Conservation (phyloP, 345 rosid species). For the Eucalyptus cloeziana region DNA sequence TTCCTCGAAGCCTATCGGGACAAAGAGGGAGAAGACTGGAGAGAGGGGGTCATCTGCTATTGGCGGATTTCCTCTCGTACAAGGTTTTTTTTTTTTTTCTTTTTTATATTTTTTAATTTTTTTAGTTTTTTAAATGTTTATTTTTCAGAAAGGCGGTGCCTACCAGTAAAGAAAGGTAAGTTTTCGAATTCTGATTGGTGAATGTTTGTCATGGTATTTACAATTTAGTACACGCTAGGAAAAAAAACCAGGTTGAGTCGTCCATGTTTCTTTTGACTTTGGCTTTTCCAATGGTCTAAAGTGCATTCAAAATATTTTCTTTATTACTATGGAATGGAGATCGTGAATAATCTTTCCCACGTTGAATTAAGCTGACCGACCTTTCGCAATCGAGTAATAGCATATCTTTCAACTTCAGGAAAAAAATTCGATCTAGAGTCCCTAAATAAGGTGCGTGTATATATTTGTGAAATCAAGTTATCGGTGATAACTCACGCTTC, state of each 20-base stretch:
- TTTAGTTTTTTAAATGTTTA: not conserved
- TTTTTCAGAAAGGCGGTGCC: not conserved
- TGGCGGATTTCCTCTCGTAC: not conserved
- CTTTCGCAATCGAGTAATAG: not conserved
- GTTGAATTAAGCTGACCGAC: not conserved
- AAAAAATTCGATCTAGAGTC: too few species aligned
- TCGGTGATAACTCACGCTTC: not conserved
- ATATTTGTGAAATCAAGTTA: not conserved
- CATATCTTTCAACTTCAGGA: not conserved
- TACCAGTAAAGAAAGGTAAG: not conserved
- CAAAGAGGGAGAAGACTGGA: not conserved
- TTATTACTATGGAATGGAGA: not conserved
- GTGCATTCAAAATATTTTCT: not conserved
- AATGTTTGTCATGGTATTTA: not conserved
- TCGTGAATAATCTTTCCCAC: not conserved
- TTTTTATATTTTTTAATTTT: not conserved
- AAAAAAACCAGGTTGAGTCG: not conserved
- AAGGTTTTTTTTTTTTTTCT: not conserved
- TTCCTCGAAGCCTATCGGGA: not conserved
- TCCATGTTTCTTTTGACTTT: not conserved
- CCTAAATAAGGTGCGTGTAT: rapidly evolving
- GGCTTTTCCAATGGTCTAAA: not conserved
- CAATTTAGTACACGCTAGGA: not conserved
- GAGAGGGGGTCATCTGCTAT: not conserved
- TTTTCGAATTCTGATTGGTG: not conserved